Evolutionary conservation across 306 rosid genomes (phyloP), one percentile per base, ranked within the genome.

Genomic region (Quercus dentata): DNA sequence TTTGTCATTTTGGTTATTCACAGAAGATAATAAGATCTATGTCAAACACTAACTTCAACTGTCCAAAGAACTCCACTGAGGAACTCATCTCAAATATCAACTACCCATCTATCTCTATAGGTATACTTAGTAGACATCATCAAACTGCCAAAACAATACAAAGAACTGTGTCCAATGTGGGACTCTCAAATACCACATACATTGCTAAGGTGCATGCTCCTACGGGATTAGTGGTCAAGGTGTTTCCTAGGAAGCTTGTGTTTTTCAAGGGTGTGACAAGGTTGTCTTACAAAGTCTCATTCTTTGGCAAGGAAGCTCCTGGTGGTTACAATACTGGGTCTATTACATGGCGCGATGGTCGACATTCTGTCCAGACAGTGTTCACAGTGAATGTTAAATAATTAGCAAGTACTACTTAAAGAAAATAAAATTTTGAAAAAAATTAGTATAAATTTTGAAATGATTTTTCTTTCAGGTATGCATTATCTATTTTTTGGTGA

Each of bases 51-150:
- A 90, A 89, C 71, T 89, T 89, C 86, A 87, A 6, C 64, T 95
- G 99, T 75, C 96, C 96, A 12, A 95, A 71, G 64, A 84, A 81
- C 80, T 83, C 92, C 35, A 78, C 56, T 18, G 90, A 87, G 76
- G 90, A 90, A 74, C 95, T 95, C 59, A 91, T 95, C 78, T 89
- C 99, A 51, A 83, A 74, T 74, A 71, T 91, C 71, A 95, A 95
- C 57, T 95, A 95, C 78, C 98, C 99, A n/a, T 92, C 99, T 41
- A 89, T 92, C 80, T 95, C 99, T 7, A 87, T 91, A 33, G 54
- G 80, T 52, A 73, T 77, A 57, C 95, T 95, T 27, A 75, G 77
- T 5, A 80, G 92, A 28, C 76, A 83, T 25, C 83, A 83, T 28
- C 83, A 83, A 25, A 83, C 83, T 38, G 77, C 61, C 35, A 84